A percentile compares a stretch with the other conserved stretches of the same genome.
phyloP scores from a whole-genome alignment of 768 basidiomycete species.

The Hygrocybe coccinea region DNA sequence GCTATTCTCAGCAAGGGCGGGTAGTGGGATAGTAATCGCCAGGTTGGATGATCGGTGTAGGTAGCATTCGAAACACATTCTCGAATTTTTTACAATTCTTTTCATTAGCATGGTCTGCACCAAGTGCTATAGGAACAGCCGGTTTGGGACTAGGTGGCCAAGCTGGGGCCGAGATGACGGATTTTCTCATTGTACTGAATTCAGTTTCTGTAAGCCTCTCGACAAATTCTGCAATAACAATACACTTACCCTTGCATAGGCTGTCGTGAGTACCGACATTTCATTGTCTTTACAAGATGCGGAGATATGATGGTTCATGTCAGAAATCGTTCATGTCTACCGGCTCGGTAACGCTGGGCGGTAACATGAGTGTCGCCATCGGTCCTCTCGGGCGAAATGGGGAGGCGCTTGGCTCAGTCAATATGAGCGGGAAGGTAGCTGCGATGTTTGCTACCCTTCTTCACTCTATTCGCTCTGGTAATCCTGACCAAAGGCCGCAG shows the following conservation, averaged over 20 bases:
- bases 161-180: slow-evolving; percentile 81
- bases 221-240: slow-evolving; percentile 6
- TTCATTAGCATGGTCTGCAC: slow-evolving; percentile 79
- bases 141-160: slow-evolving; percentile 87
- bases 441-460: slow-evolving; percentile 60
- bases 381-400: slow-evolving; percentile 93
- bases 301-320: not conserved
- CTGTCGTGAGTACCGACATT: slow-evolving; percentile 50
- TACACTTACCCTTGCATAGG: slow-evolving; percentile 33
- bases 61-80: slow-evolving; percentile 27
- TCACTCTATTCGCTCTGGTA: not conserved
- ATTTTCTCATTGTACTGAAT: slow-evolving; percentile 87
- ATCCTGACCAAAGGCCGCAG: slow-evolving; percentile 31
- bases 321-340: slow-evolving; percentile 90
- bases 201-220: slow-evolving; percentile 56
- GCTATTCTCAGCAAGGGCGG: slow-evolving; percentile 73
- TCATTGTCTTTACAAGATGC: not conserved
- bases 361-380: slow-evolving; percentile 83
- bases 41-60: slow-evolving; percentile 73
- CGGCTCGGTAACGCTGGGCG: slow-evolving; percentile 85
- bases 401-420: slow-evolving; percentile 84
- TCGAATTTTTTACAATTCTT: slow-evolving; percentile 3
- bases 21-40: slow-evolving; percentile 86
- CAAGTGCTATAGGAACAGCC: slow-evolving; percentile 90
- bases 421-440: slow-evolving; percentile 79